Conservation (phyloP, 148 eudicot genomes). For the Salicornia ramosissima region DNA sequence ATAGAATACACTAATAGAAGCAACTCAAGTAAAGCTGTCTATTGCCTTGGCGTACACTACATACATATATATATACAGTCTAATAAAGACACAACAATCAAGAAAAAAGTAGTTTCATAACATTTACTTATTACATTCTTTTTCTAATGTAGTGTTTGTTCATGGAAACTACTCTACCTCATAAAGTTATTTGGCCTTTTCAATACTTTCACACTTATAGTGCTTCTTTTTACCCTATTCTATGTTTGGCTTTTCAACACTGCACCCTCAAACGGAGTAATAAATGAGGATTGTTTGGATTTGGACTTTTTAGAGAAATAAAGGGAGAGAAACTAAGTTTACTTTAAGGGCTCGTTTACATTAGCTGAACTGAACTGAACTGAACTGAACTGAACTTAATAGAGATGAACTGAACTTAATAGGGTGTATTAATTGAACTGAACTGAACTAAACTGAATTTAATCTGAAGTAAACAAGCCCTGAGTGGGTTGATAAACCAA, state of each 20-base stretch:
- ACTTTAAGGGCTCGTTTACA: no score
- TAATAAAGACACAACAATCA: neutral
- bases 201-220: neutral
- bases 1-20: neutral
- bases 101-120: neutral
- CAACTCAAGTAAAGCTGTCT: neutral
- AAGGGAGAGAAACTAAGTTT: neutral
- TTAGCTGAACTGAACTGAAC: no score
- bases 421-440: no score
- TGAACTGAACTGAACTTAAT: no score
- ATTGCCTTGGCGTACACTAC: neutral
- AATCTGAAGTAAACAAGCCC: no score
- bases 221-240: neutral
- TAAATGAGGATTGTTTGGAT: slow-evolving; percentile 14
- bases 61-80: neutral
- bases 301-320: slow-evolving; percentile 16
- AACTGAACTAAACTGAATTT: no score
- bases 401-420: no score
- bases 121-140: neutral
- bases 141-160: neutral
- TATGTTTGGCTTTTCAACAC: neutral
- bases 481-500: no score
- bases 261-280: no score
- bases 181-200: slow-evolving; percentile 9
- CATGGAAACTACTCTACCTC: neutral